Percentiles rank a stretch among this genome's conserved stretches.
These are phyloP conservation scores for Aaosphaeria arxii DNA, from an alignment of 2,329 filamentous ascomycete species.

Conservation along the genomic window DNA sequence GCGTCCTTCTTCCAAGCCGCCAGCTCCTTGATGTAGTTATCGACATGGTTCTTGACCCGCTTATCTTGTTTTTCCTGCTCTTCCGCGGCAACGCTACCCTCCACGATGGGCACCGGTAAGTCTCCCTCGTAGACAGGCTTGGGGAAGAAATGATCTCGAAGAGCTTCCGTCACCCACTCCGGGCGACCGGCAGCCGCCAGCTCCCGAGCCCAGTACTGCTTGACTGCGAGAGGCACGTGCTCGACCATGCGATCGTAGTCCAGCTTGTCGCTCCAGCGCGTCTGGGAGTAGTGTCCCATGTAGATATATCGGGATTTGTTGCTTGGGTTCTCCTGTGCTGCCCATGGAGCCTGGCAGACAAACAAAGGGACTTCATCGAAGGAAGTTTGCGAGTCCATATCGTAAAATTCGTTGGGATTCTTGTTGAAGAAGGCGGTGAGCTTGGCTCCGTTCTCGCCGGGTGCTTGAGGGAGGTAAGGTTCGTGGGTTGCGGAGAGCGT, in stretches of 20 bases:
- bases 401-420: slow-evolving; percentile 24
- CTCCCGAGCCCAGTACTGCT: slow-evolving; percentile 39
- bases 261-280: slow-evolving; percentile 43
- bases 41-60: slow-evolving; percentile 29
- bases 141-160: slow-evolving; percentile 44
- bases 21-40: slow-evolving; percentile 32
- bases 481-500: slow-evolving; percentile 37
- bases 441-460: slow-evolving; percentile 46
- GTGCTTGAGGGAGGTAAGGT: slow-evolving; percentile 40
- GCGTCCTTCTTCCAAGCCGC: slow-evolving; percentile 41
- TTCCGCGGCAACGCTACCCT: slow-evolving; percentile 10
- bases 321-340: not conserved
- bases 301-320: slow-evolving; percentile 38
- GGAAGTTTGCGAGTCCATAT: slow-evolving; percentile 17
- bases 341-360: slow-evolving; percentile 18
- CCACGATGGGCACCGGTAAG: slow-evolving; percentile 13
- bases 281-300: slow-evolving; percentile 46
- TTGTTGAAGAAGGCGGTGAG: slow-evolving; percentile 46
- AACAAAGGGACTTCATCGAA: slow-evolving; percentile 44
- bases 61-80: slow-evolving; percentile 19
- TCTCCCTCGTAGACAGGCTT: slow-evolving; percentile 40
- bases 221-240: slow-evolving; percentile 37
- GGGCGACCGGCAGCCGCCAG: slow-evolving; percentile 35
- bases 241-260: slow-evolving; percentile 41
- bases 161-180: slow-evolving; percentile 40